Conservation (phyloP, 1,284 basidiomycete species). For the Ustilago vetiveriae region DNA sequence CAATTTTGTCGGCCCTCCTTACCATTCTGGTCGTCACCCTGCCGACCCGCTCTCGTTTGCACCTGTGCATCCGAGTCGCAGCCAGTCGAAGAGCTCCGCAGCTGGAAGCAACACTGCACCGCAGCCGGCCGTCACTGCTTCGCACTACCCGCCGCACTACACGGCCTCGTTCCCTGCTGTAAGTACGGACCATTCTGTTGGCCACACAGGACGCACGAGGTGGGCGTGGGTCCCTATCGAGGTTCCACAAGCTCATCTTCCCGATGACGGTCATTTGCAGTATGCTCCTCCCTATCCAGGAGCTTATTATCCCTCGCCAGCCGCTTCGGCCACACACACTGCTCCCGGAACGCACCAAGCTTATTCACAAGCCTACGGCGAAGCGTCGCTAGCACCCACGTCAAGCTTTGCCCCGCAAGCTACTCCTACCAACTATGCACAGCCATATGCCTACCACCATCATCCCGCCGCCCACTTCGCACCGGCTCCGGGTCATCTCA, state of each 20-base stretch:
- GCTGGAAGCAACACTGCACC: conserved; percentile 8
- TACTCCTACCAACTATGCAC: conserved; percentile 14
- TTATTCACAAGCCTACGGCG: conserved; percentile 18
- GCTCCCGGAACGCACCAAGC: conserved; percentile 16
- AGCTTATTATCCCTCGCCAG: conserved; percentile 14
- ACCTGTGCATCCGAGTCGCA: conserved; percentile 12
- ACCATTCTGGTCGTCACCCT: too few relatives aligned
- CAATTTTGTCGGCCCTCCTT: conserved; percentile 9
- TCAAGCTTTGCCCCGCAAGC: conserved; percentile 13
- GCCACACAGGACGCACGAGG: conserved; percentile 35
- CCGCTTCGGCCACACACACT: conserved; percentile 9
- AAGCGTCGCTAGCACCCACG: conserved; percentile 3
- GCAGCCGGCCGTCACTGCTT: conserved; percentile 14
- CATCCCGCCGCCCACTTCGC: conserved; percentile 17
- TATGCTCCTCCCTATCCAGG: conserved; percentile 27
- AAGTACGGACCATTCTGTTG: conserved; percentile 18
- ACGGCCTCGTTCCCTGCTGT: conserved; percentile 24
- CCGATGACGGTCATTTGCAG: conserved; percentile 31
- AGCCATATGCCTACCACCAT: conserved; percentile 13
- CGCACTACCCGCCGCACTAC: conserved; percentile 18
- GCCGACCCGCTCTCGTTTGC: conserved; percentile 13
- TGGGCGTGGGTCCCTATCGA: conserved; percentile 50
- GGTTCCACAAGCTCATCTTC: conserved; percentile 33
- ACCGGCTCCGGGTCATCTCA: conserved; percentile 11
- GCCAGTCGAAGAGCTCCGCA: conserved; percentile 29